Conservation (phyloP, 306 rosid genomes). For the Luffa acutangula region DNA sequence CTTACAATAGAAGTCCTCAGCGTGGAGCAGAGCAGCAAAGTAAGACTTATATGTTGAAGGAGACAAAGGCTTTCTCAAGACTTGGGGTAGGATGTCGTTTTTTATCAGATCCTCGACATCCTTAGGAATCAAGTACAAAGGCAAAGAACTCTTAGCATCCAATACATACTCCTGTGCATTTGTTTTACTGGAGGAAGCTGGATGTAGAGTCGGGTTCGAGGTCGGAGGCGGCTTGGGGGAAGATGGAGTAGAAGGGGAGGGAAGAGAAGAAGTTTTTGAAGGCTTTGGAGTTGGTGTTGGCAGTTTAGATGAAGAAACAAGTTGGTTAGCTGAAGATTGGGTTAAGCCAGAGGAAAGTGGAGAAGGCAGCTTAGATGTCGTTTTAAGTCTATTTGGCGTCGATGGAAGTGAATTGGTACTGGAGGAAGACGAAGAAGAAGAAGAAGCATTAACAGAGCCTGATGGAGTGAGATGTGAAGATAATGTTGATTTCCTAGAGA, state of each 20-base stretch:
- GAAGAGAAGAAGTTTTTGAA: background rate
- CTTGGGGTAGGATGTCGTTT: constrained; percentile 16
- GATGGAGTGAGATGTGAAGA: background rate
- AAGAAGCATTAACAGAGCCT: background rate
- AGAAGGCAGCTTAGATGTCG: background rate
- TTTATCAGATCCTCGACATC: constrained; percentile 21
- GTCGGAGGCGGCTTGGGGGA: background rate
- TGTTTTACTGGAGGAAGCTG: background rate
- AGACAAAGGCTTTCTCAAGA: constrained; percentile 18
- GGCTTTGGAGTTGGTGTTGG: background rate
- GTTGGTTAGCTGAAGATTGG: background rate
- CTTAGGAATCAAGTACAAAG: constrained; percentile 17
- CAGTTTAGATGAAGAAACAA: background rate
- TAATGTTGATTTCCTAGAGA: background rate
- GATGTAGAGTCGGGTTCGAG: background rate
- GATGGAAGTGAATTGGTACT: no score
- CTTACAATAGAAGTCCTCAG: constrained; percentile 28
- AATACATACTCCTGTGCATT: background rate
- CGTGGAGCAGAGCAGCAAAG: constrained; percentile 29
- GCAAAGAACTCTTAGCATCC: constrained; percentile 10
- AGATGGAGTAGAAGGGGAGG: background rate
- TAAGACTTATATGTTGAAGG: constrained; percentile 21
- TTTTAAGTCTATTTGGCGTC: no score
- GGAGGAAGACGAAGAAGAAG: no score
- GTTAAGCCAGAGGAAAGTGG: background rate